A percentile compares a stretch with the other conserved stretches of the same genome.
Conservation (phyloP, 2,329 filamentous ascomycete species). For the Cadophora malorum region DNA sequence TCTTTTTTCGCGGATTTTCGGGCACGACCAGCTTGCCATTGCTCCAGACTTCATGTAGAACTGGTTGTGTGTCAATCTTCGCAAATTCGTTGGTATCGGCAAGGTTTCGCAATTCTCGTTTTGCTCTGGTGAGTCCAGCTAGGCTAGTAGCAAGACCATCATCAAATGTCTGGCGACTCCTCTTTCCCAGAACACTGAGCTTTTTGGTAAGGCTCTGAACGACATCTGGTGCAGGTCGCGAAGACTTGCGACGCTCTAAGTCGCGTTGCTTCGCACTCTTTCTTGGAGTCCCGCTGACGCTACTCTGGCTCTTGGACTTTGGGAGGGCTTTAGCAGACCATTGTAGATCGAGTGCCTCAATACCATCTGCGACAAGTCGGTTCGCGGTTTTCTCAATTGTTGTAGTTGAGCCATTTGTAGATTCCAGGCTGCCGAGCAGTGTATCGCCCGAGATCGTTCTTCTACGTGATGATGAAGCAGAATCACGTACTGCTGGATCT, state of each 20-base stretch:
- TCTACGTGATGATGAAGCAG: constrained; percentile 44
- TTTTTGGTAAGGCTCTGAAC: constrained; percentile 54
- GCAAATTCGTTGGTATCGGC: constrained; percentile 68
- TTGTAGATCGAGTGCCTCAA: constrained; percentile 55
- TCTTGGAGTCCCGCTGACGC: constrained; percentile 40
- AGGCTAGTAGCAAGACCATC: constrained; percentile 42
- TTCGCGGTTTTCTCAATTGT: constrained; percentile 41
- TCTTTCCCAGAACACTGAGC: constrained; percentile 64
- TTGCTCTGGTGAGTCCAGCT: constrained; percentile 51
- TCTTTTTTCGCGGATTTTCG: constrained; percentile 47
- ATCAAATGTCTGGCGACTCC: constrained; percentile 60
- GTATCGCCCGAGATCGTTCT: constrained; percentile 53
- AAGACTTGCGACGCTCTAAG: constrained; percentile 48
- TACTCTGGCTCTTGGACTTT: constrained; percentile 43
- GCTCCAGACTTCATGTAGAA: constrained; percentile 66
- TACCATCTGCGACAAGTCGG: constrained; percentile 47
- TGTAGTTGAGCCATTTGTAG: constrained; percentile 38
- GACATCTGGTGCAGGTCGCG: constrained; percentile 51
- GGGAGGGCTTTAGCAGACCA: constrained; percentile 51
- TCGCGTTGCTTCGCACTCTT: constrained; percentile 40
- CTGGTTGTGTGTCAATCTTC: constrained; percentile 63
- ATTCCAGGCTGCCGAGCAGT: constrained; percentile 42
- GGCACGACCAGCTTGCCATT: constrained; percentile 65
- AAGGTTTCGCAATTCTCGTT: constrained; percentile 65
- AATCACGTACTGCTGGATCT: constrained; percentile 43